These are phyloP conservation scores for Fusarium buxicola DNA, from an alignment of 2,329 filamentous ascomycete species.

Conservation along the genomic window DNA sequence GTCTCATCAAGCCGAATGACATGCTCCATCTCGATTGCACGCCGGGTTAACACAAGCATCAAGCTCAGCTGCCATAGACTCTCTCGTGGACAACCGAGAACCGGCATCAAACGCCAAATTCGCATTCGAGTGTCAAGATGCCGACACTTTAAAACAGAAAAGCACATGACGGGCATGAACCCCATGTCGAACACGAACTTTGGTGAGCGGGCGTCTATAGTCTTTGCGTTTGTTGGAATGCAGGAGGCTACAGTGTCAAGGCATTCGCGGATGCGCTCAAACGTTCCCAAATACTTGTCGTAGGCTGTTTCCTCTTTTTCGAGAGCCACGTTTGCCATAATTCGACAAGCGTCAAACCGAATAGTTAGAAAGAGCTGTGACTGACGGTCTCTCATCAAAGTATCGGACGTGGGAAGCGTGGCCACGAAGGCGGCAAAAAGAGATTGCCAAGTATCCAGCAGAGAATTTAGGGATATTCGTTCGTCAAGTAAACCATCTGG, in stretches of 20 bases:
- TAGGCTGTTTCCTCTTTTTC: not conserved
- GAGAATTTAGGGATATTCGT: not conserved
- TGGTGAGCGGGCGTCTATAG: not conserved
- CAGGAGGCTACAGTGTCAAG: not conserved
- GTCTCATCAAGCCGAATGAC: not conserved
- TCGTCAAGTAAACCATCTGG: not conserved
- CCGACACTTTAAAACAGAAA: not conserved
- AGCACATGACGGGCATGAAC: slow-evolving; percentile 1
- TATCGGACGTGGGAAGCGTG: not conserved
- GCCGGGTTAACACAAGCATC: not conserved
- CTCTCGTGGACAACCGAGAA: not conserved
- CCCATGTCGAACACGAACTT: slow-evolving; percentile 14
- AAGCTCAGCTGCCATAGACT: slow-evolving; percentile 5
- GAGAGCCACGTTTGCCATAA: not conserved
- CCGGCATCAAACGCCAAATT: slow-evolving; percentile 1
- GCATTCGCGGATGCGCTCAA: not conserved
- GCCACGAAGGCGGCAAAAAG: not conserved
- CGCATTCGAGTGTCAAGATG: not conserved
- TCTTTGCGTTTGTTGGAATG: not conserved
- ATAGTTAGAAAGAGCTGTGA: not conserved
- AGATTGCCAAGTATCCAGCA: slow-evolving; percentile 1
- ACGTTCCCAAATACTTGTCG: not conserved
- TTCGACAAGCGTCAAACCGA: not conserved
- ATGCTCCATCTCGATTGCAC: slow-evolving; percentile 1
- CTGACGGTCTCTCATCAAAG: not conserved